Evolutionary conservation across 768 basidiomycete genomes (phyloP).

Genomic region (Leccinum disarticulatum): DNA sequence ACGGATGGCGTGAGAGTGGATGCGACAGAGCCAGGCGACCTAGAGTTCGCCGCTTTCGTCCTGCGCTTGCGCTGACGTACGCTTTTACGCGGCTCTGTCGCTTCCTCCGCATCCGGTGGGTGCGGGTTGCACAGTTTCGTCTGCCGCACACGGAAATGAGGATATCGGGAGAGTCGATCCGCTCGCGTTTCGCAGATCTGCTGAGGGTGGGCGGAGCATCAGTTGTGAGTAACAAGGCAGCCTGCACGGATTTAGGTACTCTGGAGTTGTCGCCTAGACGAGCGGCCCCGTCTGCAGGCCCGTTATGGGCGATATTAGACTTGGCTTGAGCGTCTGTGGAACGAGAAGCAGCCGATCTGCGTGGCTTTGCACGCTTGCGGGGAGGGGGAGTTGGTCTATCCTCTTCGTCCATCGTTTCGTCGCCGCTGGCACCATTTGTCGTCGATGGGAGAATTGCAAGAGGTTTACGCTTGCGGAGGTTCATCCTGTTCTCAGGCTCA

Average conservation of each 20-base stretch:
- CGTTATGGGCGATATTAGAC: constrained; percentile 2
- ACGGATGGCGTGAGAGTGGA: constrained; percentile 33
- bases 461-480: constrained; percentile 33
- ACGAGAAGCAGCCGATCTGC: constrained; percentile 19
- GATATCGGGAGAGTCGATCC: constrained; percentile 19
- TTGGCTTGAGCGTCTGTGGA: constrained; percentile 7
- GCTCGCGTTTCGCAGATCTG: constrained; percentile 24
- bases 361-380: constrained; percentile 32
- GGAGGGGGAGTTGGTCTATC: constrained; percentile 30
- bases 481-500: constrained; percentile 35
- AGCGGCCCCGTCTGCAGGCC: constrained; percentile 5
- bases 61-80: constrained; percentile 31
- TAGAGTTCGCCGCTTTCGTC: constrained; percentile 17
- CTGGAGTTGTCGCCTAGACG: constrained; percentile 3
- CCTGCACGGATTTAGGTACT: not conserved
- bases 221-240: constrained; percentile 20
- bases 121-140: constrained; percentile 14
- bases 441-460: constrained; percentile 19
- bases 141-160: constrained; percentile 2
- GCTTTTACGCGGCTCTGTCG: constrained; percentile 28
- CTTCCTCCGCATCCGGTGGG: constrained; percentile 20
- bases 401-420: constrained; percentile 33
- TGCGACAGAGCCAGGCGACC: constrained; percentile 28
- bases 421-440: constrained; percentile 36
- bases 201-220: constrained; percentile 11